Conservation (phyloP, 2,329 filamentous ascomycete species). For the Colletotrichum phormii region DNA sequence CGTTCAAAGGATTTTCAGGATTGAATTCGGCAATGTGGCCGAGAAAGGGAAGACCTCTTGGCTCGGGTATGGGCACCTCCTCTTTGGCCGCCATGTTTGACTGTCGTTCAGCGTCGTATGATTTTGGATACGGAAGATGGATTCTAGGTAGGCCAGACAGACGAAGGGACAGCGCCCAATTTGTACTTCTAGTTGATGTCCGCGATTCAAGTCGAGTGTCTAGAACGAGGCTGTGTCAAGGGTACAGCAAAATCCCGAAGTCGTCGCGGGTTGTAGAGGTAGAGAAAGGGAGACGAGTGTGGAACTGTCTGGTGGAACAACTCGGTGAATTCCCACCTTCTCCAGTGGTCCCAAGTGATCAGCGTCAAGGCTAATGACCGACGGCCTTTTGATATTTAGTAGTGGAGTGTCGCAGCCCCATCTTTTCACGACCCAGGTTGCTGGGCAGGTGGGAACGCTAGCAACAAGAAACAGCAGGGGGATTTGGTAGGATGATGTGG, state of each 20-base stretch:
- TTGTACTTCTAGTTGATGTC: background rate
- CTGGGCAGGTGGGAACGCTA: background rate
- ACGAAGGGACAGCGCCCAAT: background rate
- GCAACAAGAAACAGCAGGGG: background rate
- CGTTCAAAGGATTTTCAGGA: slow-evolving; percentile 64
- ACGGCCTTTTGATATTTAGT: background rate
- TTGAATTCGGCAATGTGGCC: slow-evolving; percentile 76
- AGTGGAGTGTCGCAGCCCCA: background rate
- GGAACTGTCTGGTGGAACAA: background rate
- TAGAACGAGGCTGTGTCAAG: background rate
- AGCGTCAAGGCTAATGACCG: background rate
- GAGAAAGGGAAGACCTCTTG: slow-evolving; percentile 71
- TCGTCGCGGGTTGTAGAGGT: background rate
- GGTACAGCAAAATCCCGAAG: background rate
- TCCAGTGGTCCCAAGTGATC: background rate
- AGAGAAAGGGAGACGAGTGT: background rate
- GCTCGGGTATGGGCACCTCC: slow-evolving; percentile 50
- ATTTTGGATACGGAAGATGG: background rate
- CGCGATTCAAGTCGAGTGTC: background rate
- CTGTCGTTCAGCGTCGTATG: background rate
- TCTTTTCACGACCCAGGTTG: background rate
- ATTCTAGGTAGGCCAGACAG: background rate
- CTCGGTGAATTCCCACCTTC: background rate
- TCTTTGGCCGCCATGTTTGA: slow-evolving; percentile 42
- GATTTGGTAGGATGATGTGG: background rate